Evolutionary conservation across 1,284 basidiomycete species (phyloP).

Genomic region (Trichosporon ovoides): DNA sequence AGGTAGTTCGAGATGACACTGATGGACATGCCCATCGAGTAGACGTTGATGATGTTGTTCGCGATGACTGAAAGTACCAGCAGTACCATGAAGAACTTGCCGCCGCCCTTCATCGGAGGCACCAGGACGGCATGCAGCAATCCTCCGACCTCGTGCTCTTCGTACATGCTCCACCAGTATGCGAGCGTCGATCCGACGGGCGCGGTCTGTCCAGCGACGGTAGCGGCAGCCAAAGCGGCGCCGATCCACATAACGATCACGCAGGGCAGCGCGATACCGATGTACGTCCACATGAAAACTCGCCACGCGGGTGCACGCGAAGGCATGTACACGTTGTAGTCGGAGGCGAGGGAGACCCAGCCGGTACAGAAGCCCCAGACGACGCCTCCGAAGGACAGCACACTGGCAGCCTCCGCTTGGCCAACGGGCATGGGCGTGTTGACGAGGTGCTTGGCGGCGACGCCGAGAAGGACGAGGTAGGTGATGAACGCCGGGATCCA

Average conservation of each 20-base stretch:
- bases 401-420: conserved; percentile 34
- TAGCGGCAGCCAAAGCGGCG: conserved; percentile 41
- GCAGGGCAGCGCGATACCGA: conserved; percentile 46
- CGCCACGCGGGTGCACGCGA: conserved; percentile 36
- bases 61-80: conserved; percentile 44
- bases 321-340: conserved; percentile 50
- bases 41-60: conserved; percentile 46
- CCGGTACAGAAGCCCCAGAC: conserved; percentile 38
- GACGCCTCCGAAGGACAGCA: conserved; percentile 44
- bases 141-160: conserved; percentile 41
- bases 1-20: conserved; percentile 38
- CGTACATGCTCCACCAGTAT: conserved; percentile 31
- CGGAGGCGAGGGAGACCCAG: conserved; percentile 45
- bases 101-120: conserved; percentile 33
- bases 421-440: conserved; percentile 35
- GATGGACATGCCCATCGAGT: conserved; percentile 39
- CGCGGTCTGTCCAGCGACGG: conserved; percentile 24
- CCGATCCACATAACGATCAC: conserved; percentile 45
- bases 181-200: conserved; percentile 8
- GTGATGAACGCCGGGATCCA: conserved; percentile 50
- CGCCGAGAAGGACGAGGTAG: conserved; percentile 42
- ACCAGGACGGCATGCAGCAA: conserved; percentile 43
- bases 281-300: conserved; percentile 46
- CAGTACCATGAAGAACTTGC: conserved; percentile 39
- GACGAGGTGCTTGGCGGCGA: conserved; percentile 33